These are phyloP conservation scores for Heteromeles arbutifolia DNA, from an alignment of 306 rosid species.

Conservation along the genomic window DNA sequence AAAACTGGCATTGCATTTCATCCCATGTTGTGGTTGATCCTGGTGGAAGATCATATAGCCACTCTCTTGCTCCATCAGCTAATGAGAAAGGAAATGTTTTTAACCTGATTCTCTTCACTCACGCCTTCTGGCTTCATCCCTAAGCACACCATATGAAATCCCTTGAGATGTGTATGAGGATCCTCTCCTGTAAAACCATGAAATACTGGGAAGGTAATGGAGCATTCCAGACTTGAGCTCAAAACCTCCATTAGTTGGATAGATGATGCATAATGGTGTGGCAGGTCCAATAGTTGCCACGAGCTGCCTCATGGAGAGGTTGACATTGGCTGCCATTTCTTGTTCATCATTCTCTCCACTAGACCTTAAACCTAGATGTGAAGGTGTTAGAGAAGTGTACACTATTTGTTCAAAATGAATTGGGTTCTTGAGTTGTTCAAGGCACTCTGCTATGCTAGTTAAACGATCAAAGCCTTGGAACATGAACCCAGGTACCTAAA, in stretches of 20 bases:
- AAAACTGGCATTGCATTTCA: neutral
- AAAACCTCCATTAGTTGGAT: neutral
- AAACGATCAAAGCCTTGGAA: neutral
- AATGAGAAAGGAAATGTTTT: neutral
- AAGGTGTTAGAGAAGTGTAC: neutral
- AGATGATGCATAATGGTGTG: neutral
- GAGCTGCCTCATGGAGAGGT: neutral
- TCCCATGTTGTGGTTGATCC: neutral
- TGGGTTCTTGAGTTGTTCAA: neutral
- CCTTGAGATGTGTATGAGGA: neutral
- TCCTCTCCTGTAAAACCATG: neutral
- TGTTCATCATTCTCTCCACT: neutral
- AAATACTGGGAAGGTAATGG: neutral
- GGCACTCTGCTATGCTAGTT: neutral
- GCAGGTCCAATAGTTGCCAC: neutral
- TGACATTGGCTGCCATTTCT: neutral
- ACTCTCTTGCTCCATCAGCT: neutral
- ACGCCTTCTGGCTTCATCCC: neutral
- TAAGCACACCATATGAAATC: neutral
- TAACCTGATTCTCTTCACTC: neutral
- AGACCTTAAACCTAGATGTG: neutral
- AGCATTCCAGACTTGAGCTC: neutral
- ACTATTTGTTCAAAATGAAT: neutral
- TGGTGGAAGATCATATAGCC: neutral
- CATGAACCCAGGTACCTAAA: neutral